Percentiles rank a stretch among this genome's conserved stretches.
Evolutionary conservation across 148 eudicot genomes (phyloP).

Genomic region (Dysphania ambrosioides): DNA sequence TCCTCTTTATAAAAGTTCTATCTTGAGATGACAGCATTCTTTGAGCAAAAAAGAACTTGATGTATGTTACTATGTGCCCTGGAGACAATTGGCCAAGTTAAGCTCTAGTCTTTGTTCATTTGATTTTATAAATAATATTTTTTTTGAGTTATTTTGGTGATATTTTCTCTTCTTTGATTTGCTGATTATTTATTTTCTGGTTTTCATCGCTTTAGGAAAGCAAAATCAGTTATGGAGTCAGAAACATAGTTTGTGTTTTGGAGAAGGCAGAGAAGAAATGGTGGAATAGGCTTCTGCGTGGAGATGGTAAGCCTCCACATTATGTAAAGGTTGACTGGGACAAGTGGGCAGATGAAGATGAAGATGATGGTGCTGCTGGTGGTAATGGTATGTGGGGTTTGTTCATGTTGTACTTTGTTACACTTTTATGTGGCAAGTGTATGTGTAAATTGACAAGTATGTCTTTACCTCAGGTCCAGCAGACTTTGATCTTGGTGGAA

Average conservation of each 20-base stretch:
- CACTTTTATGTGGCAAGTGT: background rate
- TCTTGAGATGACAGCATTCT: background rate
- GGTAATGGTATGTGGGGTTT: conserved; percentile 26
- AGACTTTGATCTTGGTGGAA: conserved; percentile 75
- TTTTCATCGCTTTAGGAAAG: conserved; percentile 49
- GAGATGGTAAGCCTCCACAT: conserved; percentile 77
- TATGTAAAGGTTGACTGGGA: conserved; percentile 98
- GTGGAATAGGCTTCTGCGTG: conserved; percentile 78
- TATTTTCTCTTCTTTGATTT: background rate
- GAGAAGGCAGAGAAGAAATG: conserved; percentile 81
- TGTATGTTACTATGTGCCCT: background rate
- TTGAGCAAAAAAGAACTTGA: background rate
- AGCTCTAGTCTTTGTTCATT: background rate
- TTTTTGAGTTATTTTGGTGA: background rate
- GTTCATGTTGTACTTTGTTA: background rate
- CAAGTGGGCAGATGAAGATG: conserved; percentile 98
- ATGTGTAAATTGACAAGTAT: background rate
- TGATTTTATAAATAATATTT: background rate
- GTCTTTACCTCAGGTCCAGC: conserved; percentile 44
- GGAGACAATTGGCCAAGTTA: background rate
- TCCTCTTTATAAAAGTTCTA: background rate
- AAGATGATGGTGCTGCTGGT: conserved; percentile 35
- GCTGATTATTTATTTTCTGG: background rate
- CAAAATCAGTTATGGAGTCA: conserved; percentile 64
- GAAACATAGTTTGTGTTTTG: conserved; percentile 74